These are phyloP conservation scores for Penicillium sp. DNA, from an alignment of 2,329 filamentous ascomycete species.

Conservation along the genomic window DNA sequence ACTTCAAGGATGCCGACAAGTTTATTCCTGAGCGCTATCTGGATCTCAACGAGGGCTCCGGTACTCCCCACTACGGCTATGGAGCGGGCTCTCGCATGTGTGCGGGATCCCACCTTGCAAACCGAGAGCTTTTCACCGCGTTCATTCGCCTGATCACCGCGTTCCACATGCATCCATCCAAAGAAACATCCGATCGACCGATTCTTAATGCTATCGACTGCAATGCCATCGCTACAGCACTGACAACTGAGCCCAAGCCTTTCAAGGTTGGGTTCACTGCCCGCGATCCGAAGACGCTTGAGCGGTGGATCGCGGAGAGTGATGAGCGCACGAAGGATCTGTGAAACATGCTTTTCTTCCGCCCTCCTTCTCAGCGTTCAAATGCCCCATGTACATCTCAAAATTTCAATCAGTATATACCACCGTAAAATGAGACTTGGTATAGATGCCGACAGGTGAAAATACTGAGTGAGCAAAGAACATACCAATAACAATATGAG, in stretches of 20 bases:
- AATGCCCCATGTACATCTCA: too few species aligned
- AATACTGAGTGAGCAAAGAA: too few species aligned
- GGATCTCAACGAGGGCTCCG: slow-evolving; percentile 50
- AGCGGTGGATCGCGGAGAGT: slow-evolving; percentile 56
- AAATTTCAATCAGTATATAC: neutral
- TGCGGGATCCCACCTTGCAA: slow-evolving; percentile 63
- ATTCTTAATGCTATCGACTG: slow-evolving; percentile 60
- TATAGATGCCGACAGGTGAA: too few species aligned
- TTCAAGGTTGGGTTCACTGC: slow-evolving; percentile 61
- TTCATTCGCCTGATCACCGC: slow-evolving; percentile 61
- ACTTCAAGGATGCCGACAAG: slow-evolving; percentile 63
- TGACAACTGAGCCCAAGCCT: slow-evolving; percentile 64
- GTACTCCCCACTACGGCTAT: slow-evolving; percentile 64
- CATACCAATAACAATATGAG: too few species aligned
- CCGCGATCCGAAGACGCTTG: slow-evolving; percentile 48
- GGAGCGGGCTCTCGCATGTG: slow-evolving; percentile 66
- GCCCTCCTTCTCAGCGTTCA: too few species aligned
- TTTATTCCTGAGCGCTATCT: slow-evolving; percentile 75
- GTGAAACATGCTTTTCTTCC: slow-evolving; percentile 21
- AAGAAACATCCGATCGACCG: slow-evolving; percentile 50
- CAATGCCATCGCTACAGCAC: slow-evolving; percentile 57
- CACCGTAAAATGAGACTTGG: neutral
- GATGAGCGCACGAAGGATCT: slow-evolving; percentile 55
- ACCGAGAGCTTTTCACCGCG: slow-evolving; percentile 63
- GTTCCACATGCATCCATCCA: slow-evolving; percentile 56